Percentiles rank a stretch among this genome's conserved stretches.
These are phyloP conservation scores for Cladophialophora psammophila DNA, from an alignment of 2,329 filamentous ascomycete species.

Conservation along the genomic window DNA sequence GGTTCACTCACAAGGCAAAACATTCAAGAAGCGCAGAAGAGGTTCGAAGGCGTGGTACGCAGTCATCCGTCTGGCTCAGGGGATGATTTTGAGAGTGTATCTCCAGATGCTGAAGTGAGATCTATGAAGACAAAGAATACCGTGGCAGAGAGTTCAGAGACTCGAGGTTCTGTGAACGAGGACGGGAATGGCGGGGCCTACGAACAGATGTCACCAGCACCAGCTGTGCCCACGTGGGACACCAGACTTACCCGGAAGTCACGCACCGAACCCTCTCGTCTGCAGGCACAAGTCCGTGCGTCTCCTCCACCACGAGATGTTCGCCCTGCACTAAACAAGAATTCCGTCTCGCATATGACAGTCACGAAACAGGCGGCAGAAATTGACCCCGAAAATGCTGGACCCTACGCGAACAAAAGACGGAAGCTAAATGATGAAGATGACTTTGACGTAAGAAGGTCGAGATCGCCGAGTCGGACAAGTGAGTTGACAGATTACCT, in stretches of 20 bases:
- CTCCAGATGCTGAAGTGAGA: neutral
- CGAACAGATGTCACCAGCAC: neutral
- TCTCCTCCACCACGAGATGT: neutral
- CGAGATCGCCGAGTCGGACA: constrained; percentile 7
- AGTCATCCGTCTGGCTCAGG: neutral
- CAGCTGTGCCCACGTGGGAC: neutral
- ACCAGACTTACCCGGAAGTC: neutral
- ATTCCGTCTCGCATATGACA: neutral
- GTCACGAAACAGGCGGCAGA: neutral
- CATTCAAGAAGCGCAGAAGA: constrained; percentile 23
- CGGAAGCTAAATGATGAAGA: neutral
- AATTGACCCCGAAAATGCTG: neutral
- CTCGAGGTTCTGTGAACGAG: neutral
- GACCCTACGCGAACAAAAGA: neutral
- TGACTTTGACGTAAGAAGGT: neutral
- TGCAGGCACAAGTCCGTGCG: neutral
- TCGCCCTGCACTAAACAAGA: neutral
- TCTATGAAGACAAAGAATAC: neutral
- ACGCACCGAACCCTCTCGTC: neutral
- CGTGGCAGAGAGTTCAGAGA: neutral
- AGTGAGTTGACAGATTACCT: constrained; percentile 12
- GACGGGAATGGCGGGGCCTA: neutral
- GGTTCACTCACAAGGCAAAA: constrained; percentile 15
- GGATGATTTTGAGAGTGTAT: neutral
- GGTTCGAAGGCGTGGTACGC: constrained; percentile 13